Conservation (phyloP, 805 yeast genomes). For the Henningerozyma blattae region DNA sequence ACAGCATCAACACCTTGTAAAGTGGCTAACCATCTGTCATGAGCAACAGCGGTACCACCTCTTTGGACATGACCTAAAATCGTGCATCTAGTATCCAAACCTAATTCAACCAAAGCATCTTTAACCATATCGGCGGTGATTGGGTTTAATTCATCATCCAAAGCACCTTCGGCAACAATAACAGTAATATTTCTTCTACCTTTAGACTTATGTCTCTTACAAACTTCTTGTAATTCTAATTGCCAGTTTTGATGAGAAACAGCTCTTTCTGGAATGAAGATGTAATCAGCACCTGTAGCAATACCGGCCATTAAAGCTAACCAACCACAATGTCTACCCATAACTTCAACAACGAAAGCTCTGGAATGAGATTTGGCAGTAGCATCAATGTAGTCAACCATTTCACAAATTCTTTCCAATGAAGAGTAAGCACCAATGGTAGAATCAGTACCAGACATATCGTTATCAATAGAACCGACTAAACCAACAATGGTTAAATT, state of each 20-base stretch:
- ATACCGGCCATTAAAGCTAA: conserved; percentile 94
- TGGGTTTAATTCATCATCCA: conserved; percentile 68
- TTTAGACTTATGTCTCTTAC: conserved; percentile 63
- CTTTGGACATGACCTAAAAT: conserved; percentile 96
- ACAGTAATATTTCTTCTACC: conserved; percentile 94
- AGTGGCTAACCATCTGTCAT: conserved; percentile 83
- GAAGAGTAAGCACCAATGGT: conserved; percentile 96
- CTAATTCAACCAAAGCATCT: conserved; percentile 69
- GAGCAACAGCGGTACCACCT: conserved; percentile 97
- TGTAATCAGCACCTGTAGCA: conserved; percentile 91
- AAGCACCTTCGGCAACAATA: conserved; percentile 97
- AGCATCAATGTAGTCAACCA: conserved; percentile 94
- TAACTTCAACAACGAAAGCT: conserved; percentile 95
- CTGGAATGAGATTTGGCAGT: conserved; percentile 96
- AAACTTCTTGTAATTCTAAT: conserved; percentile 63
- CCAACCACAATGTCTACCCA: conserved; percentile 99
- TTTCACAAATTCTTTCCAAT: conserved; percentile 81
- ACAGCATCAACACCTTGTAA: conserved; percentile 97
- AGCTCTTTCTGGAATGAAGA: conserved; percentile 91
- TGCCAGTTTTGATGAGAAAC: conserved; percentile 67
- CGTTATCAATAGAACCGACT: conserved; percentile 96
- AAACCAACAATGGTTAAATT: conserved; percentile 81
- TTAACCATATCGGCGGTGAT: conserved; percentile 73
- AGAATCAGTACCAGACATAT: conserved; percentile 93
- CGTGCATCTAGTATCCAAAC: conserved; percentile 90